Conservation (phyloP, 768 basidiomycete species). For the Hericium coralloides region DNA sequence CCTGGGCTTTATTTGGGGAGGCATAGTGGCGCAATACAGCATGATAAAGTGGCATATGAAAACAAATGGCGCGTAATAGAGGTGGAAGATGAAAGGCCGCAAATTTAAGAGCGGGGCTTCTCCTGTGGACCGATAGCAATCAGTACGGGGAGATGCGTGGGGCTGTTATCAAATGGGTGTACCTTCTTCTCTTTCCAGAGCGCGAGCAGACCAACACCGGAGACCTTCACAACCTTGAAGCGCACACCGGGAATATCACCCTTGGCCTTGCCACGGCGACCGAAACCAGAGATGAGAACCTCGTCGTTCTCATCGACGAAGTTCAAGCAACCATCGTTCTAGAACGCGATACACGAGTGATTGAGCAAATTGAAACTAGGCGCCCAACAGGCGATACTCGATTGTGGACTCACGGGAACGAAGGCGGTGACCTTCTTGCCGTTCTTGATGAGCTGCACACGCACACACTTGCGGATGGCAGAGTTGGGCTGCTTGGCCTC, state of each 20-base stretch:
- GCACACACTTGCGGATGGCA: constrained; percentile 99
- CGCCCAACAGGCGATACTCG: not conserved
- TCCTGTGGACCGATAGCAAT: constrained; percentile 18
- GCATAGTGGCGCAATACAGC: constrained; percentile 12
- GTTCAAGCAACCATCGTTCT: constrained; percentile 97
- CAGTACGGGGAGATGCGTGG: not conserved
- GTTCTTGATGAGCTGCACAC: constrained; percentile 99
- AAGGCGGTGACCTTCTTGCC: constrained; percentile 99
- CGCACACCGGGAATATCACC: constrained; percentile 99
- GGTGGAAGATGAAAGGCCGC: not conserved
- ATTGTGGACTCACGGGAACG: constrained; percentile 69
- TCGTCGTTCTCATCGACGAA: constrained; percentile 99
- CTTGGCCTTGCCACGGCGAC: constrained; percentile 99
- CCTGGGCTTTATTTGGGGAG: constrained; percentile 4
- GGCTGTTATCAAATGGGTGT: constrained; percentile 17
- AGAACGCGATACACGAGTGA: not conserved
- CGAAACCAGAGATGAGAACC: constrained; percentile 99
- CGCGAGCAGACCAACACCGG: constrained; percentile 95
- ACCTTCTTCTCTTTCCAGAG: constrained; percentile 99
- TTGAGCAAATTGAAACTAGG: not conserved
- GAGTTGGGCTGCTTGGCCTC: constrained; percentile 99
- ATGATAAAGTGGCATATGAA: constrained; percentile 3
- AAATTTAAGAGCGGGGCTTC: constrained; percentile 29
- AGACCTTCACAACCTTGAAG: constrained; percentile 99
- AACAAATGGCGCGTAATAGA: not conserved